Evolutionary conservation across 495 filamentous ascomycete genomes (phyloP), one percentile per base, ranked within the genome.

Genomic region (Neurospora hispaniola): DNA sequence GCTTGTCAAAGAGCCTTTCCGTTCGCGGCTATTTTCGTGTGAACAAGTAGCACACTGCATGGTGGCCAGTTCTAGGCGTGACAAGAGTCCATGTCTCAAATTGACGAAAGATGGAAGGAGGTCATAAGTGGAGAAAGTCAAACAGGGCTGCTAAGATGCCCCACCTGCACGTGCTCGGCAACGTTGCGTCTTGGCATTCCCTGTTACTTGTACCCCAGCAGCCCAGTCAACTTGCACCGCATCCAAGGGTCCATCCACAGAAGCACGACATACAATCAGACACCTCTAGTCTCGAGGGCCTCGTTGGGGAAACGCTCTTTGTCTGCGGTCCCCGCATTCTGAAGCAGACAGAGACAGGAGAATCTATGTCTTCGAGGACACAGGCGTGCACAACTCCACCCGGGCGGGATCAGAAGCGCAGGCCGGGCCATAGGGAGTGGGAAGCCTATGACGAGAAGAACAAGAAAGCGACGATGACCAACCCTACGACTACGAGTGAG

Each of bases 291-390:
- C 20, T 54, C 48, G 1, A 5, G 46, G 8, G 1, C 2, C 10
- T 12, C 46, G 11, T 54, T 23, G n/a, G 20, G 10, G 4, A 54
- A 11, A 54, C 20, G 10, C 11, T 23, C 9, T 23, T 54, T 54
- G n/a, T 23, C 9, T 59, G 48, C 0, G 27, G 14, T 27, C 48
- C 48, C 10, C 2, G 20, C n/a, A 12, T 31, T 31, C 31, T 10
- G 48, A 27, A 14, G 2, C 12, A 14, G 4, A 59, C 27, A 12
- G 10, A 59, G 48, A 27, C 10, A 20, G 11, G 2, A 59, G 89
- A 71, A 89, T 90, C 75, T 86, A 87, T 70, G 84, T 90, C 10
- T 79, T 90, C 71, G 89, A 90, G 71, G 90, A 90, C 79, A 89
- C 87, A 12, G 89, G 89, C 4, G 84, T 85, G 59, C 88, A 89